These are phyloP conservation scores for Colletotrichum musae DNA, from an alignment of 2,329 filamentous ascomycete genomes.

Conservation along the genomic window DNA sequence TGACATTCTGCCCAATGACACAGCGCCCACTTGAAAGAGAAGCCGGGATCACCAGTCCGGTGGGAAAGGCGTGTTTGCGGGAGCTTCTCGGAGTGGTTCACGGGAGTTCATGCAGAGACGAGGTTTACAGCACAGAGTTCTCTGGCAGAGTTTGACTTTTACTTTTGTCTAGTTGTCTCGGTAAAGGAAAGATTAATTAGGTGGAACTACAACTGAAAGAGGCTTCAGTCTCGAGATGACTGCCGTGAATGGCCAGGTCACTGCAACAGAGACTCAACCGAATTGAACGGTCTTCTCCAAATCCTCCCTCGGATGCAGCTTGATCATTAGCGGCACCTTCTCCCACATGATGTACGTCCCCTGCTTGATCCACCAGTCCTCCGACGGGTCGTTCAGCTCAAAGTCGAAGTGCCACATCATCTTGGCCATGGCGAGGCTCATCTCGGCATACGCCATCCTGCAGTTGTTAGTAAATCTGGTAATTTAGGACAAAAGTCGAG, in stretches of 20 bases:
- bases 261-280: not conserved
- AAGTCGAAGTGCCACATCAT: conserved; percentile 63
- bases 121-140: not conserved
- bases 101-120: not conserved
- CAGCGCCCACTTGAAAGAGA: not conserved
- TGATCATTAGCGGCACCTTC: conserved; percentile 25
- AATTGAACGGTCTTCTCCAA: not conserved
- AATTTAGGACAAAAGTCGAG: too few species aligned
- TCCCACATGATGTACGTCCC: conserved; percentile 26
- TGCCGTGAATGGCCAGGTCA: not conserved
- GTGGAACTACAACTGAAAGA: not conserved
- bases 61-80: not conserved
- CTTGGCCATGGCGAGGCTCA: conserved; percentile 61
- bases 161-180: not conserved
- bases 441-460: conserved; percentile 62
- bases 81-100: not conserved
- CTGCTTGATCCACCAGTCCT: conserved; percentile 51
- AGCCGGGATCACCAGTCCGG: not conserved
- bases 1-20: not conserved
- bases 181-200: not conserved
- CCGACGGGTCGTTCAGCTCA: conserved; percentile 50
- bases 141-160: not conserved
- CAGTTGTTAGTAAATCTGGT: too few species aligned
- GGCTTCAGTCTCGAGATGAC: not conserved
- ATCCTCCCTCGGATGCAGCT: not conserved